phyloP scores from a whole-genome alignment of 495 filamentous ascomycete genomes.

The Thermochaetoides thermophila region DNA sequence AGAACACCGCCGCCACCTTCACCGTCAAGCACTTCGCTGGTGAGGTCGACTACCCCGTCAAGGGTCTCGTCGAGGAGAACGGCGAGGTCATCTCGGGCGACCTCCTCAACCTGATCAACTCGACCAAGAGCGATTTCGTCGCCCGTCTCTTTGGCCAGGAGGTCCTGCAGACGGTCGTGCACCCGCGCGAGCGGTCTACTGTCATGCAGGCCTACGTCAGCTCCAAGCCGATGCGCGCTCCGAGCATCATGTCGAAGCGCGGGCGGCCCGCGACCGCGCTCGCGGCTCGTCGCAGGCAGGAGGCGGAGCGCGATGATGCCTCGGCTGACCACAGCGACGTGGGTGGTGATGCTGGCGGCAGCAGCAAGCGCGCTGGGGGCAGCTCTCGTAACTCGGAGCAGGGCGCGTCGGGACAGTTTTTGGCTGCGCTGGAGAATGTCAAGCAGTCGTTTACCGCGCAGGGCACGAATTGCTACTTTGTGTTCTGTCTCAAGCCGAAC shows the following conservation, averaged over 20 bases:
- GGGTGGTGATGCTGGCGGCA: slow-evolving; percentile 33
- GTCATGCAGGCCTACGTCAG: slow-evolving; percentile 95
- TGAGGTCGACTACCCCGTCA: slow-evolving; percentile 86
- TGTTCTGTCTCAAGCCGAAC: slow-evolving; percentile 96
- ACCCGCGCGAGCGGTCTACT: slow-evolving; percentile 77
- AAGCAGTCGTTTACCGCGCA: slow-evolving; percentile 65
- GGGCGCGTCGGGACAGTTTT: slow-evolving; percentile 83
- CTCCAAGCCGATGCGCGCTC: slow-evolving; percentile 81
- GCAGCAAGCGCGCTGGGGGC: slow-evolving; percentile 13
- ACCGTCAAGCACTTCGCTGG: slow-evolving; percentile 91
- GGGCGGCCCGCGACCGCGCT: slow-evolving; percentile 29
- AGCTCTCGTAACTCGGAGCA: slow-evolving; percentile 41
- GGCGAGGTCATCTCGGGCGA: slow-evolving; percentile 92
- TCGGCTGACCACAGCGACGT: slow-evolving; percentile 22
- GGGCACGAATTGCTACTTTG: slow-evolving; percentile 82
- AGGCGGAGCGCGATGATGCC: slow-evolving; percentile 32
- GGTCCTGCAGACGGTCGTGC: slow-evolving; percentile 73
- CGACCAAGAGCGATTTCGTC: slow-evolving; percentile 77
- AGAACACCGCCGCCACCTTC: slow-evolving; percentile 61
- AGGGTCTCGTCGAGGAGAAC: slow-evolving; percentile 81
- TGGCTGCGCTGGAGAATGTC: slow-evolving; percentile 78
- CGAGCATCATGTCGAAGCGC: slow-evolving; percentile 68
- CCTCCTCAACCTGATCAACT: slow-evolving; percentile 85
- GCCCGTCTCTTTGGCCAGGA: slow-evolving; percentile 85
- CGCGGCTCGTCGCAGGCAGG: slow-evolving; percentile 20